These are phyloP conservation scores for Cenchrus fungigraminus DNA, from an alignment of 176 grass and related monocot genomes.

Conservation along the genomic window DNA sequence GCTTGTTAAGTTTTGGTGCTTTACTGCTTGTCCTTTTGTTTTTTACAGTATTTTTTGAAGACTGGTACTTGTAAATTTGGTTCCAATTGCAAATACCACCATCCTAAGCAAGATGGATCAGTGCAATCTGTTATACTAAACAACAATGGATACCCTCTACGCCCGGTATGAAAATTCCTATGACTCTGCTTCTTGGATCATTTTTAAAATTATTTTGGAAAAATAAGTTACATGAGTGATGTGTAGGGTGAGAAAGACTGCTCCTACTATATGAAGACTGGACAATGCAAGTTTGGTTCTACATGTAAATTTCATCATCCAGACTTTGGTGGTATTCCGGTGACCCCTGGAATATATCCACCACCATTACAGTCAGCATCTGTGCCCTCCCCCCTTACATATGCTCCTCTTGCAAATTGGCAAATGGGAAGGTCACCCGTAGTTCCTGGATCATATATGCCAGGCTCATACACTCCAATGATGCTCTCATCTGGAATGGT, in stretches of 20 bases:
- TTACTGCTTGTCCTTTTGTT: constrained; percentile 22
- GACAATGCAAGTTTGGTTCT: constrained; percentile 84
- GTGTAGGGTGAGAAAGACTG: constrained; percentile 97
- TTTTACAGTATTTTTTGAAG: constrained; percentile 87
- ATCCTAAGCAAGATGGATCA: constrained; percentile 79
- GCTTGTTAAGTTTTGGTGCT: constrained; percentile 11
- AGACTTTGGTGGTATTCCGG: constrained; percentile 55
- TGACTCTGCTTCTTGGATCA: constrained; percentile 21
- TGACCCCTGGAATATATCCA: constrained; percentile 70
- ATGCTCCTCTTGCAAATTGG: constrained; percentile 69
- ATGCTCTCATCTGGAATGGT: constrained; percentile 81
- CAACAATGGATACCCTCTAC: constrained; percentile 75
- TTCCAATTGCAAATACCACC: constrained; percentile 92
- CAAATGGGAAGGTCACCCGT: constrained; percentile 74
- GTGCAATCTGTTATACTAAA: constrained; percentile 72
- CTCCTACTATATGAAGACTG: constrained; percentile 97
- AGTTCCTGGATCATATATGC: constrained; percentile 67
- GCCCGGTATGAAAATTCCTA: constrained; percentile 56
- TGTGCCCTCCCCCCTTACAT: constrained; percentile 62
- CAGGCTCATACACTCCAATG: constrained; percentile 74
- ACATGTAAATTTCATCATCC: constrained; percentile 97
- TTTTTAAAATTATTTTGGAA: not conserved
- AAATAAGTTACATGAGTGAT: constrained; percentile 38
- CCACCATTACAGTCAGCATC: constrained; percentile 62
- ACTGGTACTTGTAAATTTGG: constrained; percentile 89